phyloP scores from a whole-genome alignment of 1,139 yeast genomes.

The Protomyces inouyei region DNA sequence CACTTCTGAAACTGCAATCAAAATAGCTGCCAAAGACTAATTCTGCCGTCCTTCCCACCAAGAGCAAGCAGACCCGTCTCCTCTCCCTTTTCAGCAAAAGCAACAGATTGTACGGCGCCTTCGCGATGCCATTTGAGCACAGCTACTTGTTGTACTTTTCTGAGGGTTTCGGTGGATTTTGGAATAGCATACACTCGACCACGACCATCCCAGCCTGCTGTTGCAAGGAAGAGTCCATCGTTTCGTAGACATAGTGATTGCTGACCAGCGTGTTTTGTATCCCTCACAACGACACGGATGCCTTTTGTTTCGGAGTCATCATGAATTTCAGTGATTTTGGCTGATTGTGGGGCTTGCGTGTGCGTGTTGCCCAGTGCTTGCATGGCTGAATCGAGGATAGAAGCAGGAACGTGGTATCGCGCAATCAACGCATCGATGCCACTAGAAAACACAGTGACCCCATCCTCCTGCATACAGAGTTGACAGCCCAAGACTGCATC shows the following conservation, averaged over 20 bases:
- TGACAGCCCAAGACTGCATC: conserved; percentile 13
- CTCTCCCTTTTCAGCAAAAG: neutral
- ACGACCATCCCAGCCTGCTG: conserved; percentile 20
- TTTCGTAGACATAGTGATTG: conserved; percentile 9
- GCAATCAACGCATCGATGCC: conserved; percentile 9
- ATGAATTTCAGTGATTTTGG: neutral
- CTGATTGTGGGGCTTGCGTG: neutral
- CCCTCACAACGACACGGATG: neutral
- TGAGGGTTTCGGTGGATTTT: too few species aligned
- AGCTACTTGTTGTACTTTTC: conserved; percentile 14
- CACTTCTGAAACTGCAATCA: neutral
- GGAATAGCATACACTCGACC: neutral
- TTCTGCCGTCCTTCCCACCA: conserved; percentile 22
- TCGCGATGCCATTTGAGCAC: conserved; percentile 17
- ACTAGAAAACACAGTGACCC: neutral
- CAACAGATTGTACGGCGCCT: conserved; percentile 4
- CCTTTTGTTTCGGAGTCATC: neutral
- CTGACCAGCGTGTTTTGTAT: conserved; percentile 20
- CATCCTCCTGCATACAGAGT: neutral
- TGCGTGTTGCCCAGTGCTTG: neutral
- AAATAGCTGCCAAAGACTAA: conserved; percentile 25
- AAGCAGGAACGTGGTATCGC: neutral
- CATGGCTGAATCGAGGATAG: neutral
- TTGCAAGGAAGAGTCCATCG: conserved; percentile 3
- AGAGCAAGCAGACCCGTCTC: conserved; percentile 4